Percentiles rank a stretch among this genome's conserved stretches.
These are phyloP conservation scores for Wickerhamomyces queroliae DNA, from an alignment of 805 yeast species.

Conservation along the genomic window DNA sequence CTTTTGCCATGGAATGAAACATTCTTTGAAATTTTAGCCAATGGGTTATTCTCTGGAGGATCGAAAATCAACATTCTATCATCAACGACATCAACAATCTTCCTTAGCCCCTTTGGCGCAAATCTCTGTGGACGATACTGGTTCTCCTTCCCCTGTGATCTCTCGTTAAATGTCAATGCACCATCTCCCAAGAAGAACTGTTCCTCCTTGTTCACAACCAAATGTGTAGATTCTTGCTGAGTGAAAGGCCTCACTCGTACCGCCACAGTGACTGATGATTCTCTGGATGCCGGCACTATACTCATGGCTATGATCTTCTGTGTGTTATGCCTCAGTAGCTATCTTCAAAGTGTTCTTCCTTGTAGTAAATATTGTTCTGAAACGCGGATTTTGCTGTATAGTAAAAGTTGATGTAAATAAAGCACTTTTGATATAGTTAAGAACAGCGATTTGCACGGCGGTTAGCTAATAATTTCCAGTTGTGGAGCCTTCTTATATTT, in stretches of 20 bases:
- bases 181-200: conserved; percentile 48
- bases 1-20: conserved; percentile 33
- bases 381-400: too few species aligned
- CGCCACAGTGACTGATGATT: conserved; percentile 69
- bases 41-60: conserved; percentile 69
- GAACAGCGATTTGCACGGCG: too few species aligned
- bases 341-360: too few species aligned
- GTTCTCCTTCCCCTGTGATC: conserved; percentile 13
- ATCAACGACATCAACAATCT: conserved; percentile 74
- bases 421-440: too few species aligned
- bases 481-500: too few species aligned
- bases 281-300: conserved; percentile 3
- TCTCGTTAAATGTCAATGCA: conserved; percentile 29
- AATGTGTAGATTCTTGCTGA: conserved; percentile 40
- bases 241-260: conserved; percentile 87
- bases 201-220: conserved; percentile 35
- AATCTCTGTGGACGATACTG: conserved; percentile 11
- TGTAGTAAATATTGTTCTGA: too few species aligned
- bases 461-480: too few species aligned
- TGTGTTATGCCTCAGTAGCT: too few species aligned
- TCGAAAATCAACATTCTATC: conserved; percentile 83
- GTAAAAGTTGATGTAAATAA: too few species aligned
- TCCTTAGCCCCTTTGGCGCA: conserved; percentile 51
- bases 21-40: conserved; percentile 24
- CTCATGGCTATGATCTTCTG: background rate